These are phyloP conservation scores for Magnaporthales sp. DNA, from an alignment of 2,329 filamentous ascomycete species.

Conservation along the genomic window DNA sequence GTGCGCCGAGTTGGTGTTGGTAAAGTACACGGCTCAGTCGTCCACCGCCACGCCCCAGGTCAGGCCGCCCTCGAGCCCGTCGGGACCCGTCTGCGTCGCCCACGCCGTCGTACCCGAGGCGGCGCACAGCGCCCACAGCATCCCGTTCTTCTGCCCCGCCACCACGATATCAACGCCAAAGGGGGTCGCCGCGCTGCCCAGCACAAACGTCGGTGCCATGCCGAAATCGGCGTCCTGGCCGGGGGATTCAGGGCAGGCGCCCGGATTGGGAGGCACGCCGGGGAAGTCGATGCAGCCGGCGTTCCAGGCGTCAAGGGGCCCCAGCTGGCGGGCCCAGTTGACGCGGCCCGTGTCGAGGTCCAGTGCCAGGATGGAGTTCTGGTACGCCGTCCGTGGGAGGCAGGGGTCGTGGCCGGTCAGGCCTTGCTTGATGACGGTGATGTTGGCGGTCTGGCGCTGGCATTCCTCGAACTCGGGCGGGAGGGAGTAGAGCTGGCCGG, in stretches of 20 bases:
- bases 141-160: conserved; percentile 22
- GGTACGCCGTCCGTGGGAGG: conserved; percentile 15
- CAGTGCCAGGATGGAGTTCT: conserved; percentile 19
- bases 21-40: conserved; percentile 19
- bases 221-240: conserved; percentile 16
- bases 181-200: conserved; percentile 8
- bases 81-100: conserved; percentile 17
- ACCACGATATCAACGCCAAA: conserved; percentile 16
- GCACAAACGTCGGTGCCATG: conserved; percentile 20
- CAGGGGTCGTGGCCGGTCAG: conserved; percentile 11
- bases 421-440: conserved; percentile 2
- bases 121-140: conserved; percentile 18
- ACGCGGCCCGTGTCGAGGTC: conserved; percentile 13
- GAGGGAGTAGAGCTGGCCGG: conserved; percentile 20
- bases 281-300: conserved; percentile 10
- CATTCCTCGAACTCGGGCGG: conserved; percentile 15
- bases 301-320: conserved; percentile 15
- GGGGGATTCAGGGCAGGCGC: conserved; percentile 9
- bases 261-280: conserved; percentile 2
- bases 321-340: conserved; percentile 18
- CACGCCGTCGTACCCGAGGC: conserved; percentile 16
- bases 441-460: conserved; percentile 10
- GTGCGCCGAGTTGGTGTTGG: conserved; percentile 14
- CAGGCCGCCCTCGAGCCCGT: conserved; percentile 16
- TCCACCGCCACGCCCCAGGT: conserved; percentile 23